These are phyloP conservation scores for Venturia effusa DNA, from an alignment of 2,329 filamentous ascomycete species.

Conservation along the genomic window DNA sequence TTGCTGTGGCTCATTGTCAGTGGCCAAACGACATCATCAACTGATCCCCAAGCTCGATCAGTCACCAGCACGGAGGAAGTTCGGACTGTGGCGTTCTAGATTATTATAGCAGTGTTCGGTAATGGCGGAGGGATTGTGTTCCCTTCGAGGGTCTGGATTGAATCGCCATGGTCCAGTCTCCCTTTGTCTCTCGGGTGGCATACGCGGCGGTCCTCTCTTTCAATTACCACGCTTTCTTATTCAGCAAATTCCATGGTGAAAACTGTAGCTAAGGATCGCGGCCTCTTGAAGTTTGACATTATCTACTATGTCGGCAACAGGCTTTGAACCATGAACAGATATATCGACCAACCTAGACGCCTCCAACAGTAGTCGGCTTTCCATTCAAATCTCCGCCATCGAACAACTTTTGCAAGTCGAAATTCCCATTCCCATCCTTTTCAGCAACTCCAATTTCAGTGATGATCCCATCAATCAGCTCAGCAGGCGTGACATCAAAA, in stretches of 20 bases:
- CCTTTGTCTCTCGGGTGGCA: not conserved
- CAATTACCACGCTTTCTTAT: too few relatives aligned
- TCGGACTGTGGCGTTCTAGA: not conserved
- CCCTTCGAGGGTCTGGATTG: not conserved
- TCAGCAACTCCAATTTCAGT: conserved; percentile 84
- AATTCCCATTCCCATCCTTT: conserved; percentile 60
- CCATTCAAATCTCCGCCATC: conserved; percentile 12
- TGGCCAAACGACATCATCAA: not conserved
- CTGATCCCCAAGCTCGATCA: not conserved
- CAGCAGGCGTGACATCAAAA: conserved; percentile 87
- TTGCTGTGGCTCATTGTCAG: not conserved
- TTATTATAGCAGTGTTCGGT: not conserved
- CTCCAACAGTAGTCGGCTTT: conserved; percentile 3
- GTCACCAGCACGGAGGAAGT: not conserved
- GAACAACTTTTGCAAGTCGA: conserved; percentile 44
- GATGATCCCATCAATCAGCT: conserved; percentile 84
- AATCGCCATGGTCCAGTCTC: not conserved
- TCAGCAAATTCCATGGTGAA: not conserved
- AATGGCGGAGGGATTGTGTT: not conserved
- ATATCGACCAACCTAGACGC: not conserved
- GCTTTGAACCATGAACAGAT: too few relatives aligned
- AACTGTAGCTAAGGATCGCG: too few relatives aligned
- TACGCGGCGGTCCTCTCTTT: too few relatives aligned
- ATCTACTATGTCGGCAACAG: not conserved
- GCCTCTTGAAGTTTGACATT: not conserved